phyloP scores from a whole-genome alignment of 768 basidiomycete genomes.

The Suillus decipiens region DNA sequence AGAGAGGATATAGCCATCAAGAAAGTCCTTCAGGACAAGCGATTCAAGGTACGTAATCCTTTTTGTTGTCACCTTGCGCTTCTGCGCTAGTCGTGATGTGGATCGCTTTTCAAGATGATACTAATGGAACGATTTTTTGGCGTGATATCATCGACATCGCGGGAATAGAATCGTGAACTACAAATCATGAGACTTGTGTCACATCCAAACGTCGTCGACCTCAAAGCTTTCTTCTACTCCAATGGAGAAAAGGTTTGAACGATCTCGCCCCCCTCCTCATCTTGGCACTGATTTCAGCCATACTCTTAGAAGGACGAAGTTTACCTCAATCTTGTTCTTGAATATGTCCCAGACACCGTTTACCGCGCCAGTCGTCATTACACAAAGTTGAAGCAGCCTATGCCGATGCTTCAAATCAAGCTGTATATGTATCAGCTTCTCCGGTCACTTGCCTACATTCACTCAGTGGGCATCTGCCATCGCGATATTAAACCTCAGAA shows the following conservation, averaged over 20 bases:
- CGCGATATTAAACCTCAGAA: constrained; percentile 99
- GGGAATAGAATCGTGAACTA: constrained; percentile 89
- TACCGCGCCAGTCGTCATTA: constrained; percentile 99
- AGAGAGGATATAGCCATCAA: constrained; percentile 96
- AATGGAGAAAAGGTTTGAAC: constrained; percentile 93
- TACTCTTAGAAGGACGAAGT: constrained; percentile 92
- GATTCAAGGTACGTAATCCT: constrained; percentile 85
- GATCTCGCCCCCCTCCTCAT: constrained; percentile 11
- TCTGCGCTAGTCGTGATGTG: not conserved
- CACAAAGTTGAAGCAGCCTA: constrained; percentile 98
- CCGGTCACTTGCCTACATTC: constrained; percentile 98
- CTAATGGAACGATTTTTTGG: constrained; percentile 13
- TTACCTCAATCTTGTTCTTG: constrained; percentile 97
- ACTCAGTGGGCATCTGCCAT: constrained; percentile 99
- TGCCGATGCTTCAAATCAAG: constrained; percentile 99
- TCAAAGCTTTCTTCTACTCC: constrained; percentile 98
- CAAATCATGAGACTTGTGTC: constrained; percentile 98
- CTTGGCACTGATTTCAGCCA: constrained; percentile 14
- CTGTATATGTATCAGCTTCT: constrained; percentile 99
- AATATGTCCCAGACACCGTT: constrained; percentile 99
- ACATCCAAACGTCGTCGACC: constrained; percentile 97
- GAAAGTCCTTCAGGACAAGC: constrained; percentile 99
- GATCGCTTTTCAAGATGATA: constrained; percentile 6
- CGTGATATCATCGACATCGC: constrained; percentile 8
- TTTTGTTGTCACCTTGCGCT: constrained; percentile 15